Conservation (phyloP, 2,329 filamentous ascomycete genomes). For the Talaromyces funiculosus region DNA sequence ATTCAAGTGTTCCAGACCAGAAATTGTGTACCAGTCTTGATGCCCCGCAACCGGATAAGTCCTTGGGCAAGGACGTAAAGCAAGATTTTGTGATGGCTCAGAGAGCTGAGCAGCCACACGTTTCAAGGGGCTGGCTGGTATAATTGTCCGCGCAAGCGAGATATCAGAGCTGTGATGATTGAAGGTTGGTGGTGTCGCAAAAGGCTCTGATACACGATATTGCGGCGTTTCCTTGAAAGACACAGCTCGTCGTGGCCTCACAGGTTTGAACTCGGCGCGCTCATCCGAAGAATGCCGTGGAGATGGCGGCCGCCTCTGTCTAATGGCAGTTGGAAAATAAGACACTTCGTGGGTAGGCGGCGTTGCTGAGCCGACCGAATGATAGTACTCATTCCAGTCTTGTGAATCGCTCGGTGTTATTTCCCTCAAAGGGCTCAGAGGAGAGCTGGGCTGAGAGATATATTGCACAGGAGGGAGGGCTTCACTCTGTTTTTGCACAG, state of each 20-base stretch:
- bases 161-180: not conserved
- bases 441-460: slow-evolving; percentile 3
- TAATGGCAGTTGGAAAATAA: not conserved
- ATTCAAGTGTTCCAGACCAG: slow-evolving; percentile 63
- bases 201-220: not conserved
- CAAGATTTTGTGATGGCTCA: slow-evolving; percentile 16
- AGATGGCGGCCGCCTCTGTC: not conserved
- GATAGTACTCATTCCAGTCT: not conserved
- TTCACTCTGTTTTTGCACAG: not conserved
- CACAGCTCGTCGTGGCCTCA: slow-evolving; percentile 9
- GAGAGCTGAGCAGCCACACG: not conserved
- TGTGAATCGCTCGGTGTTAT: not conserved
- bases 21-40: slow-evolving; percentile 76
- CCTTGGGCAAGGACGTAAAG: slow-evolving; percentile 64
- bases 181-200: not conserved
- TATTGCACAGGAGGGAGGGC: slow-evolving; percentile 1
- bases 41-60: slow-evolving; percentile 56
- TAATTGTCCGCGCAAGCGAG: not conserved
- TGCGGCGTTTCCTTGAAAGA: slow-evolving; percentile 10
- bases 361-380: not conserved
- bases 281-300: not conserved
- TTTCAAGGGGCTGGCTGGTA: slow-evolving; percentile 15
- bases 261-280: not conserved
- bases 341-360: not conserved
- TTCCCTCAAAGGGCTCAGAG: not conserved